Base-by-base conservation (phyloP, 2,329 filamentous ascomycete genomes). In the Stromatinia cepivora region DNA sequence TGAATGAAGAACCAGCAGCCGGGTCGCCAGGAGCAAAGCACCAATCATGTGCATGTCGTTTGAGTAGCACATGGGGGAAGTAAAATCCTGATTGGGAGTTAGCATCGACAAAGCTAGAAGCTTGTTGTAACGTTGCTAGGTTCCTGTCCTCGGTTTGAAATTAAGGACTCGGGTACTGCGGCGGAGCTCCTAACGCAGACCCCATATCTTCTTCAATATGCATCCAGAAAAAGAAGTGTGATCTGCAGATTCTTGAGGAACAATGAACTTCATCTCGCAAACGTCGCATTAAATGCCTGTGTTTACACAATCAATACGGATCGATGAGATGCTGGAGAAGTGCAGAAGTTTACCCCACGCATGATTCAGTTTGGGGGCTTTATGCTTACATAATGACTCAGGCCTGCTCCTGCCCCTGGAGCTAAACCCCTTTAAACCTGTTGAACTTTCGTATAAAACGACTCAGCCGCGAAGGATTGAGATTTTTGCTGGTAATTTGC, bases 391-490 rank as follows among this genome's bases (percentile, higher is more conserved):
- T 67, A 50, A 46, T 48, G 31, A 22, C 34, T 52, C 56, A 20
- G n/a, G 13, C 17, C 15, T 34, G 7, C 6, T 22, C 48, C n/a
- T 39, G 3, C 56, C 46, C 66, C 66, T 62, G 56, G 46, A 53
- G 66, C 66, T 67, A 62, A 45, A 62, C 66, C 17, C 46, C 17
- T 67, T 39, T 50, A 31, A 52, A 11, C n/a, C 46, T 20, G 53
- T 39, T 50, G n/a, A 52, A 11, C 56, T 63, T 45, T 45, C 25
- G 4, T 62, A 22, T 28, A 63, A 42, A 63, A 45, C 46, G 34
- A 54, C 46, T 68, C 66, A 46, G 66, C 66, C 57, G 66, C 36
- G 59, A 68, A 68, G 66, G 66, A 68, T 68, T 45, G 20, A 63
- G 13, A 8, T 63, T 52, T 52, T 39, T 63, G 31, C 31, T 28